Evolutionary conservation across 257 asterid species (phyloP), one percentile per base, ranked within the genome.

Genomic region (Rhazya stricta): DNA sequence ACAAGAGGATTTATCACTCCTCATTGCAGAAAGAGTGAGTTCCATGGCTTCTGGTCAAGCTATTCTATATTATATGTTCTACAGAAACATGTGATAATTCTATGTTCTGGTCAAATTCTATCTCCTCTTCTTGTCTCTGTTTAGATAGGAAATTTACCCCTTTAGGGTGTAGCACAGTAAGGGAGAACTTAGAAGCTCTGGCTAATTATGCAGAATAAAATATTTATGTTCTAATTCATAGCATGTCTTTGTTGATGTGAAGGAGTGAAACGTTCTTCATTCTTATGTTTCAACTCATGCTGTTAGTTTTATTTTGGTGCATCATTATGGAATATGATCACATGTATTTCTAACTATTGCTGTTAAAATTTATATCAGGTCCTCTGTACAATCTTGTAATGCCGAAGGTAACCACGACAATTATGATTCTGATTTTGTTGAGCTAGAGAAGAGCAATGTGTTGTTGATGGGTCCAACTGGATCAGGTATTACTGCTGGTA

Each of bases 361-460:
- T 32, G 12, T 78, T 71, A 76, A 70, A 27, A 72, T 78, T 70
- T 51, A 69, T 73, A 74, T 75, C 84, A 93, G 97, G 87, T 70
- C 86, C 71, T 86, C 42, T 80, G 79, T 75, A 63, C 83, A 85
- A 79, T 73, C 79, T 43, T 81, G 77, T 60, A 54, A 82, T 75
- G 48, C 79, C 54, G 84, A 83, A 70, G 72, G 74, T 78, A 84
- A 80, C 76, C 78, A 62, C 48, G 91, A 83, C 71, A 81, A 77
- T 61, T 74, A 46, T 80, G 84, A 78, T 74, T 80, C 63, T 73
- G 94, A 91, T 71, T 77, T 50, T 74, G 97, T 93, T 77, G 98
- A 93, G 89, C 86, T 93, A 82, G 98, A 93, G 79, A 93, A 93
- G 86, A 93, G 98, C 88, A 93, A 93, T 80, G 97, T 93, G 74